Evolutionary conservation across 2,329 filamentous ascomycete genomes (phyloP), one percentile per base, ranked within the genome.

Genomic region (Talaromyces amestolkiae): DNA sequence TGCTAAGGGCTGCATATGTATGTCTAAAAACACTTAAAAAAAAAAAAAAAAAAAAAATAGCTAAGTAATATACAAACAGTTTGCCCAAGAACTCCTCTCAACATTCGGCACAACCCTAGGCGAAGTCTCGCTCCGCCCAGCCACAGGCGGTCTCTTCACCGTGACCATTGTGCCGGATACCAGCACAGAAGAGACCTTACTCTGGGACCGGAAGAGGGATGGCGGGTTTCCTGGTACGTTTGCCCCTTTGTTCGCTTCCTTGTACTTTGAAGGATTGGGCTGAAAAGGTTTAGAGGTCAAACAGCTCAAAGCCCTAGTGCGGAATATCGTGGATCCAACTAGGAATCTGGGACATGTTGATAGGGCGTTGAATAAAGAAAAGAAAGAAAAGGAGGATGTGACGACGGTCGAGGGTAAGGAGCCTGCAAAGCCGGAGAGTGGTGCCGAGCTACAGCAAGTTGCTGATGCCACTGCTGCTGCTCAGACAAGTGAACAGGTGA

Each of bases 41-140:
- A 22, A 35, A 53, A 58, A 17, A 24, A 11, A 15, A 41, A 22
- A 35, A 53, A 58, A 13, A 17, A n/a, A 22, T 58, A 64, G 37
- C 19, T 64, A 58, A 45, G 22, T n/a, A 58, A 31, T 31, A 37
- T 37, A 8, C 9, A n/a, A n/a, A 41, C 70, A 97, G 91, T 97
- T 91, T 77, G 94, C 90, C 58, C 95, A 98, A 83, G 95, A 98
- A 78, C 88, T 99, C 53, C 87, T 99, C 43, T 96, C 92, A 1
- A 99, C 94, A 0, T 99, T 99, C 80, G 87, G 87, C 63, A 91
- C 88, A 1, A 84, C 87, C 53, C 85, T 98, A 1, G 93, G 93
- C 67, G 94, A 98, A 77, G 89, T 98, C 10, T 88, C 94, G 17
- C 85, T 99, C 8, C 87, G 96, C 69, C 95, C 95, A 0, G 84